Base-by-base conservation (phyloP, 352 stramenopile species). In the Globisporangium perplexum region DNA sequence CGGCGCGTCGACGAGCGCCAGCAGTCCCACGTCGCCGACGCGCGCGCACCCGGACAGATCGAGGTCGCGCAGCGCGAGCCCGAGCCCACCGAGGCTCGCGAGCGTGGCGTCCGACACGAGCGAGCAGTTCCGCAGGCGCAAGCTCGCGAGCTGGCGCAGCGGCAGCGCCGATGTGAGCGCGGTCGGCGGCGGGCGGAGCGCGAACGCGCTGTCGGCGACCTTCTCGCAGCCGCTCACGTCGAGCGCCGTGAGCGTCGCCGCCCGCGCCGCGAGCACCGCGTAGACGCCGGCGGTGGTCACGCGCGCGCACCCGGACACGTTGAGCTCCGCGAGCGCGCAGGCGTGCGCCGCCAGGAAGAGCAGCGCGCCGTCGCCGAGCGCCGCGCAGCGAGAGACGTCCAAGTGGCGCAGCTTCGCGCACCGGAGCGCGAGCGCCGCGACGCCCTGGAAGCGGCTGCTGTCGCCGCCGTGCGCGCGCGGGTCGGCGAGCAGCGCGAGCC, bases 11-110 rank as follows among this genome's bases (percentile, higher is more conserved):
- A 69, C 66, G 7, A 98, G 66, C 28, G 77, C 63, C 17, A 97
- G 61, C 7, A 98, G 53, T 1, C 77, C 75, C 51, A 88, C 62
- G 55, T 98, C 90, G 3, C 77, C 83, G 22, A 98, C 53, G 11
- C 58, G 64, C 33, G 24, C 30, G 53, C 91, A 97, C 17, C 75
- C 83, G 1, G 76, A 77, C 30, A 95, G 49, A 49, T 96, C 84
- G 28, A 98, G 74, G 18, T 90, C 83, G 17, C 60, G 70, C 18
- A 98, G 63, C 8, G 79, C 60, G 8, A 76, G 67, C 17, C 82
- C 92, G 18, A 66, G 55, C 4, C 39, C 54, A n/a, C 68, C 69
- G 11, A 93, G 41, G 20, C 55, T 64, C 8, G 70, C 63, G 2
- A 90, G 59, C 1, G 62, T 66, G 4, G 60, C 44, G 49, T 86